Conservation (phyloP, 768 basidiomycete genomes). For the Lactarius tabidus region DNA sequence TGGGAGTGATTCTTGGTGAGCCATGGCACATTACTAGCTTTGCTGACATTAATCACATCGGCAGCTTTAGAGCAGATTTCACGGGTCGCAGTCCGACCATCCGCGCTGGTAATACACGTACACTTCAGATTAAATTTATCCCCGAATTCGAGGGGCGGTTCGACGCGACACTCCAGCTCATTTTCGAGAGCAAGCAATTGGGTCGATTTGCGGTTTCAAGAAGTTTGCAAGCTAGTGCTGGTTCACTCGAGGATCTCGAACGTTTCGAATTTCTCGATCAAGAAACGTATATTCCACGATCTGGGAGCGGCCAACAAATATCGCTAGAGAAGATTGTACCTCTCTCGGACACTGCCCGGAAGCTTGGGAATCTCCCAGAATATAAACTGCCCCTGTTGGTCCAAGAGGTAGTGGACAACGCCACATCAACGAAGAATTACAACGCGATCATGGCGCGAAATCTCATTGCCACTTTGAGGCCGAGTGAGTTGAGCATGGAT, state of each 20-base stretch:
- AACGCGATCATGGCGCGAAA: not conserved
- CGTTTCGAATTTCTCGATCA: slow-evolving; percentile 1
- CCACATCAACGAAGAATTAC: not conserved
- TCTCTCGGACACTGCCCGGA: not conserved
- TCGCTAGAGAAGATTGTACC: not conserved
- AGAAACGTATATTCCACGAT: not conserved
- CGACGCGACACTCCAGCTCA: slow-evolving; percentile 10
- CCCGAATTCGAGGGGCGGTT: slow-evolving; percentile 17
- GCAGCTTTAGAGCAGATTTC: slow-evolving; percentile 8
- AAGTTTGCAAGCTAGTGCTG: slow-evolving; percentile 3
- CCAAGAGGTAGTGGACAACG: not conserved
- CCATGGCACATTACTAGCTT: not conserved
- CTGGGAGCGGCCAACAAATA: not conserved
- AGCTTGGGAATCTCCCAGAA: not conserved
- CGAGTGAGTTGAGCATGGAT: not conserved
- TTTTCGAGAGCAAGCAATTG: not conserved
- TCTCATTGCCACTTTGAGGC: not conserved
- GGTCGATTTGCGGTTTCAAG: slow-evolving; percentile 2
- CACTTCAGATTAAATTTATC: not conserved
- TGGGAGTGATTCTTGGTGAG: slow-evolving; percentile 12
- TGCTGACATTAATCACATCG: not conserved
- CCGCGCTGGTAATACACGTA: slow-evolving; percentile 5
- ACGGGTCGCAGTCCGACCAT: slow-evolving; percentile 2
- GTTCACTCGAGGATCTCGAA: slow-evolving; percentile 8
- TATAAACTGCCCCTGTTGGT: slow-evolving; percentile 2